Base-by-base conservation (phyloP, 495 filamentous ascomycete genomes). In the Hyaloscypha variabilis region DNA sequence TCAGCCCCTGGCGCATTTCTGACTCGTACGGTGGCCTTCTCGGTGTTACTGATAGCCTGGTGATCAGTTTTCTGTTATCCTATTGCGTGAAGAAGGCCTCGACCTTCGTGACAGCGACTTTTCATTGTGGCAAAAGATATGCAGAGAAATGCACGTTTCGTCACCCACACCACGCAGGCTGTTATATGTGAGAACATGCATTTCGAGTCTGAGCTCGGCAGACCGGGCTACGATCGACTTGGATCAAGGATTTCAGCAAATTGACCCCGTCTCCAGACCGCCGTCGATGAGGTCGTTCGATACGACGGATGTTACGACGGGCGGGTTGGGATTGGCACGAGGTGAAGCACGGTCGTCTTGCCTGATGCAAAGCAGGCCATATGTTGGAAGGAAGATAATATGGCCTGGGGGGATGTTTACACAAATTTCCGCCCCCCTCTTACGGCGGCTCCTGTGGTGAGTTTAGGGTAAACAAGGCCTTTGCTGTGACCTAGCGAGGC, bases 391-490 rank as follows among this genome's bases (percentile, higher is more conserved):
- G n/a, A 34, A 23, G 14, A 52, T 3, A 24, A 30, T 57, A 60
- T 51, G 64, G 42, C 46, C 51, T 26, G 62, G 63, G 58, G 53
- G 64, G 62, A 67, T 69, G 61, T 69, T 69, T 62, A 69, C 62
- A 52, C 51, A 62, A 57, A 66, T 59, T 60, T 46, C 59, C n/a
- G 60, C 30, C 58, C 59, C 57, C 29, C 58, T 58, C 36, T 34
- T 56, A 25, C 53, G 46, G 61, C 53, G 46, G 61, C 21, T 60
- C 25, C 17, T 60, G 57, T 62, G 67, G 67, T 52, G 60, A 65
- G 52, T 17, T 31, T 46, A 24, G 54, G 55, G 58, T 72, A 72
- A 72, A 72, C 70, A 72, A 64, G 70, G 58, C 70, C 70, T 50
- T 26, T 30, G 46, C 53, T 21, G 21, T 17, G 70, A 63, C 70